Conservation (phyloP, 345 rosid genomes). For the Pistacia integerrima region DNA sequence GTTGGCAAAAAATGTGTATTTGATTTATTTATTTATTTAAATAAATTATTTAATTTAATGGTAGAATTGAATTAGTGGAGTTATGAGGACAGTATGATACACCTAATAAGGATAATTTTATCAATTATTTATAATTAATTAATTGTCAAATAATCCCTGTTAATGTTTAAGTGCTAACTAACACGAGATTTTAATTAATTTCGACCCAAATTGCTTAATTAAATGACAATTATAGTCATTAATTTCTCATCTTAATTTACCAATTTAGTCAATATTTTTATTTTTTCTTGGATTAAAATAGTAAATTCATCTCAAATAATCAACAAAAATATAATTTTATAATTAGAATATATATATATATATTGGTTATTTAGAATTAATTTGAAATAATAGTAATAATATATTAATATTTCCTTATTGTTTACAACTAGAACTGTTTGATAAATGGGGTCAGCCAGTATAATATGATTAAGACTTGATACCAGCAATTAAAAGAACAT, state of each 20-base stretch:
- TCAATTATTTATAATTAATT: neutral
- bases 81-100: slow-evolving; percentile 14
- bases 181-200: neutral
- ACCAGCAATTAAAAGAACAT: neutral
- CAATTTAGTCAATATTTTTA: too few species aligned
- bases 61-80: neutral
- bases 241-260: too few species aligned
- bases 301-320: too few species aligned
- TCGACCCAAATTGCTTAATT: neutral
- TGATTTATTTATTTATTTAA: neutral
- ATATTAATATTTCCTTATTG: neutral
- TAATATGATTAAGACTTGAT: slow-evolving; percentile 17
- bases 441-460: neutral
- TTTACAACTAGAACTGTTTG: neutral
- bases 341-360: too few species aligned
- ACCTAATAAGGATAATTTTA: slow-evolving; percentile 20
- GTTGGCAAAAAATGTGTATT: slow-evolving; percentile 18
- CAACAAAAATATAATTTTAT: too few species aligned
- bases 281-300: too few species aligned
- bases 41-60: neutral
- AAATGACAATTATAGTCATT: neutral
- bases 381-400: neutral
- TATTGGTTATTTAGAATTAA: neutral
- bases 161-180: neutral
- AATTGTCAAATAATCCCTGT: neutral